Evolutionary conservation across 1,284 basidiomycete genomes (phyloP), one percentile per base, ranked within the genome.

Genomic region (Irpex sp.): DNA sequence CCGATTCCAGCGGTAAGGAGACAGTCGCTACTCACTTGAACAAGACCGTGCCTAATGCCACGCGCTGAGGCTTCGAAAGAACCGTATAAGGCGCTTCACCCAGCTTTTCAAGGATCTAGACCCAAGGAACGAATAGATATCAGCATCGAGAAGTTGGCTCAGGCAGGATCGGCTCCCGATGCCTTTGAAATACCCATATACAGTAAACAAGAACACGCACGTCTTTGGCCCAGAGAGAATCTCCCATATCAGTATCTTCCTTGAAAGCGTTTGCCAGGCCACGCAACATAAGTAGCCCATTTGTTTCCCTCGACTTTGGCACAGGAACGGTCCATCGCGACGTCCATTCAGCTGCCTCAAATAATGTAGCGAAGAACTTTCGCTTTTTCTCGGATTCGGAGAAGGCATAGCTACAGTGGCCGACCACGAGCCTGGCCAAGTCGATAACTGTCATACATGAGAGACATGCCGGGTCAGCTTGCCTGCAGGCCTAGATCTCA

Each of bases 181-280:
- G 55, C 9, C 17, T 13, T 55, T 58, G 5, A 48, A 40, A 59
- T 4, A 58, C 26, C 4, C 38, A 34, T 34, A 34, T 47, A 5
- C 31, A 15, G 36, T 55, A 57, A 49, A 52, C 34, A 17, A n/a
- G 11, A 51, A 8, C 1, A 72, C 80, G 47, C 62, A 89, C 86
- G 69, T 83, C 79, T 13, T 77, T 76, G 9, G 83, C 78, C 82
- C 87, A 88, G 9, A 74, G 71, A 8, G 77, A 80, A 21, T 82
- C 79, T 34, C 79, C 74, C 31, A 81, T 65, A 2, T 71, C 70
- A 15, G 76, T 75, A 19, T 77, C 78, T 60, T 88, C 84, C 67
- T 88, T 85, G 72, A 95, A 90, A 38, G 85, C 78, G 73, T 99
- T 99, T 19, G 93, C 88, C 19, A 98, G 70, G 0, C 88, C 88